Evolutionary conservation across 2,329 filamentous ascomycete species (phyloP).

Genomic region (Gnomoniopsis sp.): DNA sequence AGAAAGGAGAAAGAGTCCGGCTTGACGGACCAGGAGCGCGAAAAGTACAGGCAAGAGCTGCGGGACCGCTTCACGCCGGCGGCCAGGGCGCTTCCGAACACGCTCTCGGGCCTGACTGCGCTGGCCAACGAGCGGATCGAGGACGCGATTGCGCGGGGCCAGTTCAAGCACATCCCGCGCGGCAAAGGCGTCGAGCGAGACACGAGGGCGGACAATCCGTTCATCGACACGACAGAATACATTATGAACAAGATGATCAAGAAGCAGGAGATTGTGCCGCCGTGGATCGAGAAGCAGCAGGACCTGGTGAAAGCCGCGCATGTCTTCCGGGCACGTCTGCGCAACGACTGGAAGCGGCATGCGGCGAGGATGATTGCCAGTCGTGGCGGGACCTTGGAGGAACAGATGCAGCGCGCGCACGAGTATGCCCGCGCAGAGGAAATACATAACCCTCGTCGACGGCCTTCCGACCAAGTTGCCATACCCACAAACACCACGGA

Average conservation of each 20-base stretch:
- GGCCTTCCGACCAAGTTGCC: conserved; percentile 43
- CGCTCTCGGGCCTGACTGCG: conserved; percentile 73
- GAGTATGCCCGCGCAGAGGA: conserved; percentile 74
- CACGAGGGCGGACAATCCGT: conserved; percentile 77
- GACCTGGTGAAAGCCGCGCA: conserved; percentile 69
- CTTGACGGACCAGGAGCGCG: conserved; percentile 68
- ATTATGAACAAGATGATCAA: conserved; percentile 99
- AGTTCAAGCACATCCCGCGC: conserved; percentile 79
- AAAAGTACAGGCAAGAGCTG: conserved; percentile 68
- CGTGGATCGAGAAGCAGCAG: conserved; percentile 99
- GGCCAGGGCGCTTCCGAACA: conserved; percentile 69
- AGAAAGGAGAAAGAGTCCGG: conserved; percentile 47
- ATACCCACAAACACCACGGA: conserved; percentile 45
- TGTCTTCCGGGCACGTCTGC: conserved; percentile 69
- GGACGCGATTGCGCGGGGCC: conserved; percentile 85
- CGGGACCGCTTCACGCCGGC: conserved; percentile 76
- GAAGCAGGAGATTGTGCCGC: conserved; percentile 89
- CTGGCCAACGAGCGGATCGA: conserved; percentile 89
- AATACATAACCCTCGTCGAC: conserved; percentile 55
- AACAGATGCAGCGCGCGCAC: conserved; percentile 68
- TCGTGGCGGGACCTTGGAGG: conserved; percentile 68
- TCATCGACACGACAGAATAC: conserved; percentile 94
- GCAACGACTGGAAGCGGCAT: conserved; percentile 81
- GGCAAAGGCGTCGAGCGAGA: conserved; percentile 82
- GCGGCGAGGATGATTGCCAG: conserved; percentile 76